Evolutionary conservation across 129 eudicot species (phyloP).

Genomic region (Lactuca saligna): DNA sequence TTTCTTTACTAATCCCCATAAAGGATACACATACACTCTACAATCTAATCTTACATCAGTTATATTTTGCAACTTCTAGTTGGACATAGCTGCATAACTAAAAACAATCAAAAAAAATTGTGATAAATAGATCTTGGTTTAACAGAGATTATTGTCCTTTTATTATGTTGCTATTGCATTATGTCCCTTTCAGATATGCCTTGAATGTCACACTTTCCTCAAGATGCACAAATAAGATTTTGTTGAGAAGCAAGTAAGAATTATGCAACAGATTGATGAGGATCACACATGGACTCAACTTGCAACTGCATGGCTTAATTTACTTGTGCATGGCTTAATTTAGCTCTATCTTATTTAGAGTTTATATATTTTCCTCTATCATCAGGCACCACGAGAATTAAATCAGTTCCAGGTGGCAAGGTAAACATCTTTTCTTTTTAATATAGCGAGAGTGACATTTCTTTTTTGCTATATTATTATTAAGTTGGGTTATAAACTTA

Average conservation of each 20-base stretch:
- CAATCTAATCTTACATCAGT: not conserved
- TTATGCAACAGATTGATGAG: constrained; percentile 96
- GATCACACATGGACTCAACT: constrained; percentile 98
- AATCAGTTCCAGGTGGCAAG: no score
- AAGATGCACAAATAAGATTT: constrained; percentile 95
- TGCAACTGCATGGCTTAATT: constrained; percentile 94
- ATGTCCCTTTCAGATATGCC: constrained; percentile 65
- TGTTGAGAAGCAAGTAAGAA: constrained; percentile 90
- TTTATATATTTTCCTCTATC: no score
- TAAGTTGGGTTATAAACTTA: no score
- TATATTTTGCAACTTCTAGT: not conserved
- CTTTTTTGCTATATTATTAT: no score
- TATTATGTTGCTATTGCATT: constrained; percentile 1
- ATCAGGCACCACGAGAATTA: no score
- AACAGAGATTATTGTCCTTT: not conserved
- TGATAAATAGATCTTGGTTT: not conserved
- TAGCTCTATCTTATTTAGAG: no score
- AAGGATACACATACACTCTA: no score
- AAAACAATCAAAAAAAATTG: not conserved
- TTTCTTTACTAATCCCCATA: no score
- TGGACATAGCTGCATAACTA: constrained; percentile 10
- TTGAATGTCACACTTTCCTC: constrained; percentile 86
- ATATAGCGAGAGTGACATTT: no score
- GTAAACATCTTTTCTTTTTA: no score
- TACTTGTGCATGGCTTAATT: no score